A percentile compares a stretch with the other conserved stretches of the same genome.
Conservation (phyloP, 495 filamentous ascomycete species). For the Zalerion maritima region DNA sequence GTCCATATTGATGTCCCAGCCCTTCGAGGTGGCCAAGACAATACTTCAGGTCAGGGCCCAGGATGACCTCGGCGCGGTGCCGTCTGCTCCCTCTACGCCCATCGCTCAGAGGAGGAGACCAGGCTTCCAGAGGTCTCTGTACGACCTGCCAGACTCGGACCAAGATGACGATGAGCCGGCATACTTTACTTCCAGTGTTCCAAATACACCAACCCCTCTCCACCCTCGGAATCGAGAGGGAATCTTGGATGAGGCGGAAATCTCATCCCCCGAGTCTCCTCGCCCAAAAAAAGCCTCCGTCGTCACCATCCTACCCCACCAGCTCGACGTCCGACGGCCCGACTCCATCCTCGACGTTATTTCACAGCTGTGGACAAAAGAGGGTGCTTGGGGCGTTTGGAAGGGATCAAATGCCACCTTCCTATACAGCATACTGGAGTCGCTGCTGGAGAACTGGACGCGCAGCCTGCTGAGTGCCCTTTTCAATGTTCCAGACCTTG, state of each 20-base stretch:
- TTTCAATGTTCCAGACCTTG: constrained; percentile 68
- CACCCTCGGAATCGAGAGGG: constrained; percentile 23
- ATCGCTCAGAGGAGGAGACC: constrained; percentile 15
- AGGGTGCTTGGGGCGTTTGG: constrained; percentile 84
- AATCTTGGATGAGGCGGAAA: too few species aligned
- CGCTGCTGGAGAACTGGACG: constrained; percentile 75
- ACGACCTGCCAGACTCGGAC: constrained; percentile 40
- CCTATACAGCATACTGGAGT: constrained; percentile 69
- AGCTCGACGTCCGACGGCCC: constrained; percentile 50
- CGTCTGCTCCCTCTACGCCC: constrained; percentile 10
- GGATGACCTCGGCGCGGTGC: constrained; percentile 27
- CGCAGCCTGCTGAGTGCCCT: constrained; percentile 70
- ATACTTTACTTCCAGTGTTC: constrained; percentile 69
- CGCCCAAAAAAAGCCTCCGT: constrained; percentile 22
- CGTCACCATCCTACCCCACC: constrained; percentile 31
- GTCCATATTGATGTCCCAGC: constrained; percentile 72
- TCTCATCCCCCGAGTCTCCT: constrained; percentile 15
- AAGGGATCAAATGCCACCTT: constrained; percentile 88
- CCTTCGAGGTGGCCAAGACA: constrained; percentile 92
- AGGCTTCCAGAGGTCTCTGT: constrained; percentile 25
- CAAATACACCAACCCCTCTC: constrained; percentile 41
- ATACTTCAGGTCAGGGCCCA: constrained; percentile 64
- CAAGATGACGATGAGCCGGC: constrained; percentile 67
- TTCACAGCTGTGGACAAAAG: constrained; percentile 73
- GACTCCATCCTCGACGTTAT: constrained; percentile 68